Base-by-base conservation (phyloP, 2,329 filamentous ascomycete species). In the Aspergillus felis region DNA sequence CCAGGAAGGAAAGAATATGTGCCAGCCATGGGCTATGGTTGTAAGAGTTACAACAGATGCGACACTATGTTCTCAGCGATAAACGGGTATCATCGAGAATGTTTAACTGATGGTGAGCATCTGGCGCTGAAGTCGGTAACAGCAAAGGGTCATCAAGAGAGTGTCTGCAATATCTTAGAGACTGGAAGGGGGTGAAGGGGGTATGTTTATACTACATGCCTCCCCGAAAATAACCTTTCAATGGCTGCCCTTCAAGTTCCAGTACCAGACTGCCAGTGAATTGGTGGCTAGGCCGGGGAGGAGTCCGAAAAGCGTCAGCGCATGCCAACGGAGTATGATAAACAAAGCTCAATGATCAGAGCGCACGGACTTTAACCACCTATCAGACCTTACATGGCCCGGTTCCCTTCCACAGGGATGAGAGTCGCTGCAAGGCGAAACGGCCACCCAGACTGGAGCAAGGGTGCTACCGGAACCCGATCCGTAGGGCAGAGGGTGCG, bases 351-450 rank as follows among this genome's bases (percentile, higher is more conserved):
- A 51, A 63, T 55, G 56, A 63, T 57, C 64, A 62, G 50, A 57
- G 62, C 54, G 68, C 71, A 74, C 69, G 65, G 71, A 71, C 67
- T 55, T 59, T 64, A 66, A 64, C 66, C 66, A 64, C 67, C 69
- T 70, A 72, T 70, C 69, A 61, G 63, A 68, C 72, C 73, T 75
- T 75, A 70, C 73, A 74, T 74, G 61, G 64, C 68, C 60, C 64
- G 62, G 64, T 68, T 60, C 65, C 66, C 67, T 69, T 72, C 65
- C 65, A 62, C 68, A 69, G 71, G 70, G 66, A 71, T 70, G 67
- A 62, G 54, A 59, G 53, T 64, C 61, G 67, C 64, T 61, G 61
- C 59, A 69, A 67, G 63, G 66, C 61, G 64, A 59, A 56, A 54
- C 49, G 50, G 47, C 62, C 66, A 67, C 68, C 65, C 65, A 66